Conservation (phyloP, 2,329 filamentous ascomycete genomes). For the Arthroderma sp. region DNA sequence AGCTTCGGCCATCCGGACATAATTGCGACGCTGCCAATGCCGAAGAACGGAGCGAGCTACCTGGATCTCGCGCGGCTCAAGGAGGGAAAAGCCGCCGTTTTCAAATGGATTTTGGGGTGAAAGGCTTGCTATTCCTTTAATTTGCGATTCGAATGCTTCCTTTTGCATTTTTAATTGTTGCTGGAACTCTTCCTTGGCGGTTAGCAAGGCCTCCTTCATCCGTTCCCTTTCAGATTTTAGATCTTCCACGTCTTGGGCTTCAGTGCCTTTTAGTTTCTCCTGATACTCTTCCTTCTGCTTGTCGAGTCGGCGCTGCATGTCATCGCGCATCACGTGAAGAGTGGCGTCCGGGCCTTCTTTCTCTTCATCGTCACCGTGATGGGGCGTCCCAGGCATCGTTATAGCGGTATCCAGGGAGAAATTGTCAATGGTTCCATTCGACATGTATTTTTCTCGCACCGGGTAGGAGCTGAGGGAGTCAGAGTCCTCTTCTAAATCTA, state of each 20-base stretch:
- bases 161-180: conserved; percentile 72
- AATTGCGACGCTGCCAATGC: conserved; percentile 73
- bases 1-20: conserved; percentile 85
- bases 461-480: conserved; percentile 84
- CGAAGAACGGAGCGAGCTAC: conserved; percentile 53
- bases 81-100: conserved; percentile 30
- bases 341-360: conserved; percentile 39
- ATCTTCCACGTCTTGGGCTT: conserved; percentile 65
- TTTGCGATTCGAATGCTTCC: conserved; percentile 68
- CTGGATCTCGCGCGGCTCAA: conserved; percentile 59
- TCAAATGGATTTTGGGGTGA: conserved; percentile 40
- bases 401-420: conserved; percentile 89
- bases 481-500: conserved; percentile 57
- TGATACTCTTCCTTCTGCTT: conserved; percentile 73
- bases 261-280: conserved; percentile 63
- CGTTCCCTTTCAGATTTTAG: conserved; percentile 67
- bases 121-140: conserved; percentile 54
- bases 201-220: conserved; percentile 69
- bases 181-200: conserved; percentile 79
- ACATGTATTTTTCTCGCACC: conserved; percentile 86
- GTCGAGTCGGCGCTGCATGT: conserved; percentile 71
- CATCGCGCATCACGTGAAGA: conserved; percentile 61
- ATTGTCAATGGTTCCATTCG: conserved; percentile 86
- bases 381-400: conserved; percentile 88
- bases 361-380: conserved; percentile 58